Evolutionary conservation across 768 basidiomycete species (phyloP), one percentile per base, ranked within the genome.

Genomic region (Xanthoconium stramineum): DNA sequence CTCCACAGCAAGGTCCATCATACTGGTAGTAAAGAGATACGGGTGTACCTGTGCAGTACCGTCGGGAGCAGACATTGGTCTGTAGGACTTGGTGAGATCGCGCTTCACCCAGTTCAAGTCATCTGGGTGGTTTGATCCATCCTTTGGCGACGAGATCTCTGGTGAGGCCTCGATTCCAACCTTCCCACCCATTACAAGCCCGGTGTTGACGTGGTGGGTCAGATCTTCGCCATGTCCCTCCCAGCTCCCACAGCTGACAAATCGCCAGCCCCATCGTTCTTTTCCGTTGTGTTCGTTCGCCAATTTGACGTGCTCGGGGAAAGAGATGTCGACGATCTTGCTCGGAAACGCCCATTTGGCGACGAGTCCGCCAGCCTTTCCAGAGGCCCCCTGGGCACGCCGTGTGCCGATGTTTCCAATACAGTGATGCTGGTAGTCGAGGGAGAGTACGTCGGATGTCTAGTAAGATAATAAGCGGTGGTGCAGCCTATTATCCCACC

Each of bases 401-500:
- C 84, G 45, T 79, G 65, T 7, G 67, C 74, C 0, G 88, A 90
- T 51, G 91, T 88, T 61, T 94, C 84, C 51, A 96, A 69, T 9
- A 92, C 74, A 15, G 83, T 88, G 42, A 89, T 73, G 29, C 69
- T 76, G 12, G 76, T 74, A 5, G 66, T 69, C 11, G 72, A 57
- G 5, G 74, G 56, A 15, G 74, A 63, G 62, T 78, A 83, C 10
- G 69, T 72, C 5, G 82, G 80, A 58, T 87, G 83, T 24, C 77
- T 77, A 14, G 86, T 74, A 50, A 92, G 77, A 69, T 89, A 93
- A 74, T 90, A 94, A 14, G 91, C 91, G 0, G 86, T 89, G 1
- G 86, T 87, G 55, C 86, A 85, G 10, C 93, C 93, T 39, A 94
- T 88, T 61, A 94, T 93, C 0, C 93, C 93, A 20, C 86, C 93